Conservation (phyloP, 208 protist species). For the Phytomonas sp. region DNA sequence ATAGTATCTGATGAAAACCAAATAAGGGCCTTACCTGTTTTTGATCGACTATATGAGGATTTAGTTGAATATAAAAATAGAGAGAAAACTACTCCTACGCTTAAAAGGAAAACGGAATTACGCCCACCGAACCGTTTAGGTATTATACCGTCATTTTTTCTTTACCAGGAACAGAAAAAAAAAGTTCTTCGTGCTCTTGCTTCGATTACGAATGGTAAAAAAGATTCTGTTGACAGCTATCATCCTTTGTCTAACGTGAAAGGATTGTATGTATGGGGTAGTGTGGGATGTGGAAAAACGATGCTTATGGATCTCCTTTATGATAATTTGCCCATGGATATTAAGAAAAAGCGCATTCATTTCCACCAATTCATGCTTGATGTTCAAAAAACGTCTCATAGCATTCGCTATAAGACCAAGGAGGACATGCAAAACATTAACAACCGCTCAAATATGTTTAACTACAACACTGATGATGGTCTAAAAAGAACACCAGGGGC, state of each 20-base stretch:
- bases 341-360: constrained; percentile 90
- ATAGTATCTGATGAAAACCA: constrained; percentile 63
- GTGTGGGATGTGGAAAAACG: constrained; percentile 95
- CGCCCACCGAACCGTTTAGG: constrained; percentile 76
- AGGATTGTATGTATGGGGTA: constrained; percentile 92
- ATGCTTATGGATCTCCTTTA: constrained; percentile 96
- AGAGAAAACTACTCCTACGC: constrained; percentile 25
- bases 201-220: constrained; percentile 19
- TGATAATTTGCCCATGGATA: constrained; percentile 49
- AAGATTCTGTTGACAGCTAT: constrained; percentile 16
- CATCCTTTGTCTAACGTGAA: constrained; percentile 81
- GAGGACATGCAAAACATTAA: constrained; percentile 32
- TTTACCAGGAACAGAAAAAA: constrained; percentile 63
- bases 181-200: constrained; percentile 48
- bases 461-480: constrained; percentile 43
- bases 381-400: constrained; percentile 82
- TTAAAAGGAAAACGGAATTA: constrained; percentile 56
- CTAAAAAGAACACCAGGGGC: constrained; percentile 53
- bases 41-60: constrained; percentile 78
- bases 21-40: constrained; percentile 49
- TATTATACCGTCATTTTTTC: constrained; percentile 70
- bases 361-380: constrained; percentile 96
- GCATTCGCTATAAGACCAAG: constrained; percentile 48
- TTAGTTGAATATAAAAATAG: constrained; percentile 31
- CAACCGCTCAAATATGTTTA: constrained; percentile 31